Base-by-base conservation (phyloP, 2,329 filamentous ascomycete species). In the Alternaria rosae region DNA sequence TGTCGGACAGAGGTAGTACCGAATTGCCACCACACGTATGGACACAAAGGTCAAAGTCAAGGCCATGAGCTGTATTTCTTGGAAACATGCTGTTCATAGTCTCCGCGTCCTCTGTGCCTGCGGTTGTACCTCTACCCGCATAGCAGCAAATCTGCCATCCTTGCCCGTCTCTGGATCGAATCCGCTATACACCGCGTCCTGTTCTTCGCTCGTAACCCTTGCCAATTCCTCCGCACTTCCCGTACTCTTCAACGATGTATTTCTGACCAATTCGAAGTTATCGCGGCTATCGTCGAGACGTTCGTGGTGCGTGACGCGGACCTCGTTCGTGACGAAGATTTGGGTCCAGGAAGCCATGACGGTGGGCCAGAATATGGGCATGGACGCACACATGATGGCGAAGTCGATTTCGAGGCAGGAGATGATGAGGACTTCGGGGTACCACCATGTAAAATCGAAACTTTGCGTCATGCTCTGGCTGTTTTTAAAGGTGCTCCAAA, bases 281-380 rank as follows among this genome's bases (percentile, higher is more conserved):
- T 60, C 56, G 15, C 25, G 28, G 5, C 56, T 60, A 12, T 51
- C 55, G 10, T 56, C 51, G 8, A 70, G 58, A 28, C 68, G 73
- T 17, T 66, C 63, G 35, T 73, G 69, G 30, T 70, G 67, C 17
- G 67, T 70, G 9, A 79, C 70, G 21, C 68, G 69, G 17, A 79
- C 74, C 59, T 79, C 76, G 43, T 74, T 71, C 4, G 74, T 75
- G 42, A 78, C 72, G 44, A 78, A 76, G 32, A 78, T 79, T 7
- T 75, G 66, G 10, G 65, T 70, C 45, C 68, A 69, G n/a, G 68
- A 67, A n/a, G 66, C 53, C 12, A 72, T 58, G 32, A 79, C 64
- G 13, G 70, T 62, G 7, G 76, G 76, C 77, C 77, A 79, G 68
- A 79, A 78, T 32, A 78, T 77, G 15, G 77, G 77, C 59, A 79